Base-by-base conservation (phyloP, 2,329 filamentous ascomycete genomes). In the Colletotrichum tanaceti region DNA sequence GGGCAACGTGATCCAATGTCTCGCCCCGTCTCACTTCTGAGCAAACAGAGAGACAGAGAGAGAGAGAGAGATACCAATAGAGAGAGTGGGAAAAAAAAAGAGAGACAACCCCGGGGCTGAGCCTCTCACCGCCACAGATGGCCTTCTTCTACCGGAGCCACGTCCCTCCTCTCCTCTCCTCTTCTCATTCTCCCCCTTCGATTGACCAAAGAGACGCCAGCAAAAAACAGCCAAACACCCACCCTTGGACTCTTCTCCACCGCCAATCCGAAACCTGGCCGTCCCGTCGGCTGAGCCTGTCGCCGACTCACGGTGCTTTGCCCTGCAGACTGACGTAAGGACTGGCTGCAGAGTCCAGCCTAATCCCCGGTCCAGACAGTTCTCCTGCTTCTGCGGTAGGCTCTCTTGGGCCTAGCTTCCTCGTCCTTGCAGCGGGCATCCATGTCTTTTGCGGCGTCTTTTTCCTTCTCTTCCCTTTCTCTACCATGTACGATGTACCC, bases 221-320 rank as follows among this genome's bases (percentile, higher is more conserved):
- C 32, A 35, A 35, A 35, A n/a, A n/a, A 32, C 28, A 32, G 9
- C 28, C 28, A 9, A 28, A 9, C 14, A n/a, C n/a, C n/a, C 38
- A 49, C 43, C 43, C 13, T 14, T 32, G 24, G 28, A 13, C 49
- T 3, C 14, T 18, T 16, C 44, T 66, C 63, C 50, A 57, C 63
- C 50, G 58, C 43, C 50, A 44, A 57, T 57, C 43, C 58, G 63
- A 66, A 63, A 63, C 63, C 52, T 57, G 44, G 63, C 58, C 50
- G 63, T 38, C 49, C 50, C 32, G 9, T 53, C n/a, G n/a, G n/a
- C n/a, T n/a, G n/a, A n/a, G n/a, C n/a, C n/a, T n/a, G n/a, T n/a
- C 32, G 14, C 35, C 9, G 49, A 38, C 43, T 59, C 57, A 41
- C 52, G 28, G 32, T 43, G 43, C 57, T 59, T 59, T 59, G 57